Percentiles rank a stretch among this genome's conserved stretches.
These are phyloP conservation scores for Camellia oleifera DNA, from an alignment of 179 eudicot genomes.

Conservation along the genomic window DNA sequence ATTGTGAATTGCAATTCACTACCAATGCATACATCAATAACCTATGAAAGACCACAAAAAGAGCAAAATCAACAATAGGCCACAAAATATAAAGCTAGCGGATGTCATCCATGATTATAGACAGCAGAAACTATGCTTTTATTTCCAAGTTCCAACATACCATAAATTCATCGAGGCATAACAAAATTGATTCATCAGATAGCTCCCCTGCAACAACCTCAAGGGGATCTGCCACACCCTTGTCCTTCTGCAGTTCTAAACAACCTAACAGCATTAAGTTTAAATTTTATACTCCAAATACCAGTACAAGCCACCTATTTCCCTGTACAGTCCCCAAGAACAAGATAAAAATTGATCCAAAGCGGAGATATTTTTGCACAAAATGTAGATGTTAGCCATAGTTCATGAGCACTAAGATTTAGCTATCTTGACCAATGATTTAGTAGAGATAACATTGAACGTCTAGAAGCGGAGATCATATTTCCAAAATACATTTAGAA, in stretches of 20 bases:
- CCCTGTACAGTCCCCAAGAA: background rate
- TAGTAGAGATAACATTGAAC: background rate
- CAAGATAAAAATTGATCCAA: background rate
- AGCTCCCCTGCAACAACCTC: constrained; percentile 93
- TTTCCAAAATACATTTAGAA: background rate
- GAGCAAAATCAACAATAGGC: constrained; percentile 11
- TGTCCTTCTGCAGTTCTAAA: constrained; percentile 59
- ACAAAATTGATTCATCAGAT: constrained; percentile 81
- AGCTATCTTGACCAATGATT: background rate
- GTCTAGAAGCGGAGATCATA: background rate
- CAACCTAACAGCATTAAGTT: background rate
- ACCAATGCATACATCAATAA: constrained; percentile 91
- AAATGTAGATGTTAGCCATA: background rate
- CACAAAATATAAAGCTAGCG: background rate
- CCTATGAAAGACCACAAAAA: constrained; percentile 38
- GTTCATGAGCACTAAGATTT: background rate
- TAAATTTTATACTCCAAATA: background rate
- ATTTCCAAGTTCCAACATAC: constrained; percentile 34
- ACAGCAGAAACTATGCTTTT: background rate
- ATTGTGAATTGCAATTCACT: too few relatives aligned
- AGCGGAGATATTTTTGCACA: background rate
- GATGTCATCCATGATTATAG: background rate
- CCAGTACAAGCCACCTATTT: background rate
- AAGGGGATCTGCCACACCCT: constrained; percentile 90
- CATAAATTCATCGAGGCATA: constrained; percentile 97